A percentile compares a stretch with the other conserved stretches of the same genome.
These are phyloP conservation scores for Mycena galopus DNA, from an alignment of 768 basidiomycete genomes.

Conservation along the genomic window DNA sequence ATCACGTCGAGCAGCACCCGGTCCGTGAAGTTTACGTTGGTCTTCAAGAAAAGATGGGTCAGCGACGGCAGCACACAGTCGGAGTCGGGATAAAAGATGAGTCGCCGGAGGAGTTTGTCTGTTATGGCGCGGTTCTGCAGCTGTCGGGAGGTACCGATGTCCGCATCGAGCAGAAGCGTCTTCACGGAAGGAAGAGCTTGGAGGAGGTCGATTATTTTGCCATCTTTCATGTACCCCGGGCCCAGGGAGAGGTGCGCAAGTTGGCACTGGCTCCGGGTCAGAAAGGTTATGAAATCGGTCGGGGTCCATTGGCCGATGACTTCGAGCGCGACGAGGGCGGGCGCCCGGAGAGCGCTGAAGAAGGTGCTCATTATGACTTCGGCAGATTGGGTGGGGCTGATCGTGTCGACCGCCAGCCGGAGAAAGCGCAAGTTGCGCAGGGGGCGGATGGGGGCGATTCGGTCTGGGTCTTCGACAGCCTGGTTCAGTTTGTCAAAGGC, in stretches of 20 bases:
- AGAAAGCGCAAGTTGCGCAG: slow-evolving; percentile 14
- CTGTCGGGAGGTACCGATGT: slow-evolving; percentile 28
- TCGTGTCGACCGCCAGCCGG: slow-evolving; percentile 17
- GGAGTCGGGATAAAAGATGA: slow-evolving; percentile 30
- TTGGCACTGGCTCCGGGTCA: slow-evolving; percentile 18
- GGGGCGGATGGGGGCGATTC: background rate
- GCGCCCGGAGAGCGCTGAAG: slow-evolving; percentile 12
- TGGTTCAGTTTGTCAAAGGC: slow-evolving; percentile 3
- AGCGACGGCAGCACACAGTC: slow-evolving; percentile 27
- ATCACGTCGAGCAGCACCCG: slow-evolving; percentile 28
- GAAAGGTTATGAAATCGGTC: slow-evolving; percentile 19
- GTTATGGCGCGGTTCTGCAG: slow-evolving; percentile 33
- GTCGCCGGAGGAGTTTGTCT: slow-evolving; percentile 26
- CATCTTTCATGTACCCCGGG: slow-evolving; percentile 31
- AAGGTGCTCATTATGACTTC: slow-evolving; percentile 18
- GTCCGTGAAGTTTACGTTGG: slow-evolving; percentile 30
- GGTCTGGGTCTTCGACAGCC: background rate
- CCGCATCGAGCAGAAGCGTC: slow-evolving; percentile 29
- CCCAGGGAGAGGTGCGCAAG: slow-evolving; percentile 21
- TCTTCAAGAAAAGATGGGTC: slow-evolving; percentile 18
- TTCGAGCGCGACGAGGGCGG: slow-evolving; percentile 20
- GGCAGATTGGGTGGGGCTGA: background rate
- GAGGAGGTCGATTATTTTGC: slow-evolving; percentile 22
- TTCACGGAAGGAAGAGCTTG: slow-evolving; percentile 11
- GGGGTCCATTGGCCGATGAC: slow-evolving; percentile 29